Base-by-base conservation (phyloP, 139 green algal species). In the Zygnema cylindricum region DNA sequence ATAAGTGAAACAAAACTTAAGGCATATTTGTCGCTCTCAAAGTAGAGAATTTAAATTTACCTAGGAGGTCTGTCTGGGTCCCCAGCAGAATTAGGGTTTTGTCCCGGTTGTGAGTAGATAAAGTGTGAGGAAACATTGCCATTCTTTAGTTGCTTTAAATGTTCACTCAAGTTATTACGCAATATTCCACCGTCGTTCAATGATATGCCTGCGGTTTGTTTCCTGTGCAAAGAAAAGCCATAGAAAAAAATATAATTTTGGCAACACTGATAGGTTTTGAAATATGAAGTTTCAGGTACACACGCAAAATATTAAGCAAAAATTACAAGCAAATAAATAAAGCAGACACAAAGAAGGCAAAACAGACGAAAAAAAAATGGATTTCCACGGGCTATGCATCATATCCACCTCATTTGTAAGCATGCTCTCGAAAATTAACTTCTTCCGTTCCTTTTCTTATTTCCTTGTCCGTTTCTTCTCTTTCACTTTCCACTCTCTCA, bases 71-170 rank as follows among this genome's bases (percentile, higher is more conserved):
- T 22, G 3, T 35, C 11, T 38, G 16, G 55, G 35, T 57, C 77
- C 2, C 77, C 77, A 3, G 77, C 77, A 38, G 77, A 21, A 69
- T 7, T 42, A 36, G 77, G 77, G 55, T 84, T 84, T 7, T 84
- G 77, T 2, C 77, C 77, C 75, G 77, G 77, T 21, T 73, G 33
- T 2, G 77, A 84, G 33, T 84, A 84, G 77, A 84, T 2, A 33
- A 84, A 84, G 32, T 21, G 11, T 49, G n/a, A 54, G 2, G 32
- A 2, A 63, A 38, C 25, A 69, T 38, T 39, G 22, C 25, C n/a
- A 7, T 7, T 43, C 77, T 84, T 33, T 36, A 84, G 25, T 33
- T 33, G 55, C 38, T 57, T 35, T 35, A 84, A 16, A 38, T 84
- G 77, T 3, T 84, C 32, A 54, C 22, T 33, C 2, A 84, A 7